Base-by-base conservation (phyloP, 2,329 filamentous ascomycete genomes). In the Clathrospora elynae region DNA sequence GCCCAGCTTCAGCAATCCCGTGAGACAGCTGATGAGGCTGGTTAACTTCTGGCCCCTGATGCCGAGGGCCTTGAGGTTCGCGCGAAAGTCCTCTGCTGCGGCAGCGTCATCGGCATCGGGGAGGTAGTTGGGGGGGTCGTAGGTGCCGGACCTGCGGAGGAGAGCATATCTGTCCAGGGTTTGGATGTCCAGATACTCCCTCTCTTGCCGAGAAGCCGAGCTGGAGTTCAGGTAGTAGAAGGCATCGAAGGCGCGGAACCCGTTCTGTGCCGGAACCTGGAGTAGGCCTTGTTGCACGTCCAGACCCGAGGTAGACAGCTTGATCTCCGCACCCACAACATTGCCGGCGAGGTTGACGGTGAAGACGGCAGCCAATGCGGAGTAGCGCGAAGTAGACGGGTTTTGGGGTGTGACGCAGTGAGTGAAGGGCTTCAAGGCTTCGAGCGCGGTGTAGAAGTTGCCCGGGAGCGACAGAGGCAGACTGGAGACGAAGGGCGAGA, bases 201-300 rank as follows among this genome's bases (percentile, higher is more conserved):
- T 80, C 73, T 99, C 93, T 2, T 90, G 86, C 3, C 87, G 84
- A 1, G 89, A 93, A 0, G 93, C 95, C 1, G 88, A 87, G n/a
- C 88, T 90, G 0, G 91, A 95, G 28, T 97, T 79, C 1, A 99
- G 82, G 62, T 96, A 97, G 74, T 99, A 97, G 66, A 99, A 97
- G 35, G 95, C 93, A 64, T 99, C 92, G 59, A 99, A 99, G 3
- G 92, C 93, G 51, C 93, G 85, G 70, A 90, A 90, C 9, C 93
- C 93, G 5, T 83, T 65, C 64, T 96, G 84, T 0, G 84, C 71
- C 0, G 93, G 88, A 11, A 99, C 83, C 42, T 87, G 84, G 11
- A 96, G 76, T 8, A 99, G 77, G 28, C 92, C 93, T 50, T 83
- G 83, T 13, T 78, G 73, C 0, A 90, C 93, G 66, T 99, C 88